Evolutionary conservation across 805 yeast genomes (phyloP).

Genomic region (Saturnispora diversa): DNA sequence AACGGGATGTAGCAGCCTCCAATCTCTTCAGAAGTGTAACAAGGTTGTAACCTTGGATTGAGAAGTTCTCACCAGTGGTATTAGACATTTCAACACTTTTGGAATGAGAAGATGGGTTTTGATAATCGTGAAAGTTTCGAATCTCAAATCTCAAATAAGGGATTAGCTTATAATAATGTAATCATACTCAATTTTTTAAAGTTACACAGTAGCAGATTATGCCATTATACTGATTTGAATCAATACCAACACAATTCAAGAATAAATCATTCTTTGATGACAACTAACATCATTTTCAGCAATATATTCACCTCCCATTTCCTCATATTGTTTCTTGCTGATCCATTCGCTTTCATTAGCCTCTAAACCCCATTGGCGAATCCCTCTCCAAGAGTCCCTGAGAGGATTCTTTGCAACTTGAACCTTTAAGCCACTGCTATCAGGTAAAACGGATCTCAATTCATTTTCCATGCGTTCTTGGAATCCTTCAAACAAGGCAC

Average conservation of each 20-base stretch:
- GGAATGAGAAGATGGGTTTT: not conserved
- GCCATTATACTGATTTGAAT: not conserved
- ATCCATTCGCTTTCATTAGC: slow-evolving; percentile 37
- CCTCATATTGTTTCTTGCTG: slow-evolving; percentile 70
- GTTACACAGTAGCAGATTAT: not conserved
- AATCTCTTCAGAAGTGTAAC: slow-evolving; percentile 72
- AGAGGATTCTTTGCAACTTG: slow-evolving; percentile 59
- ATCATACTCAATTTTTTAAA: not conserved
- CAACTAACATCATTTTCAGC: slow-evolving; percentile 75
- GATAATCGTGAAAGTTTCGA: not conserved
- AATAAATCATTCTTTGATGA: slow-evolving; percentile 7
- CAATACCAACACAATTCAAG: no score
- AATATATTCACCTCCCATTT: slow-evolving; percentile 82
- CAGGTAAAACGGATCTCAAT: slow-evolving; percentile 63
- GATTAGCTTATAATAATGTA: not conserved
- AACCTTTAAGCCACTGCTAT: slow-evolving; percentile 51
- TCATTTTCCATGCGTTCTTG: slow-evolving; percentile 62
- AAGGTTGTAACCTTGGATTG: slow-evolving; percentile 77
- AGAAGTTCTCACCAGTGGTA: slow-evolving; percentile 27
- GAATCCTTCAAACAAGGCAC: slow-evolving; percentile 56
- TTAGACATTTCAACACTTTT: slow-evolving; percentile 2
- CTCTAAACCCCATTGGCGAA: slow-evolving; percentile 67
- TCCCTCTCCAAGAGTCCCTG: slow-evolving; percentile 89
- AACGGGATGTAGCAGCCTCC: slow-evolving; percentile 88
- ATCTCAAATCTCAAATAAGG: not conserved